Percentiles rank a stretch among this genome's conserved stretches.
Evolutionary conservation across 768 basidiomycete species (phyloP).

Genomic region (Dioszegia aurantiaca): DNA sequence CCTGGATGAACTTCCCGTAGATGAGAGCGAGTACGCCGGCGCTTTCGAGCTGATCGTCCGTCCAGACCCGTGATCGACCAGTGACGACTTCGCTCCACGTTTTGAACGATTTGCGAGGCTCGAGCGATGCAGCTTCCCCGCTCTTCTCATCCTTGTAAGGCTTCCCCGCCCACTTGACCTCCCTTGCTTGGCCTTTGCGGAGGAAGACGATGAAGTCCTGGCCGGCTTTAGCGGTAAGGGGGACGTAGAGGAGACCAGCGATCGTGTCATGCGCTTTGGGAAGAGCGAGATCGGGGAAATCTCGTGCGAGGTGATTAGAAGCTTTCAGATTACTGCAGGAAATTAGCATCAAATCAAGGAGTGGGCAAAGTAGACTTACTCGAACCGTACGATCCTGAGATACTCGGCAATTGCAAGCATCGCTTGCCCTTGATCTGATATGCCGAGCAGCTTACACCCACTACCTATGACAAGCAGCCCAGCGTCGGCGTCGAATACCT

Average conservation of each 20-base stretch:
- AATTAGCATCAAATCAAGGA: not conserved
- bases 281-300: slow-evolving; percentile 69
- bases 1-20: slow-evolving; percentile 76
- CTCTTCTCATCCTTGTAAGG: slow-evolving; percentile 59
- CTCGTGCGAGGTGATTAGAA: slow-evolving; percentile 64
- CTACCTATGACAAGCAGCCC: slow-evolving; percentile 59
- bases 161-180: slow-evolving; percentile 76
- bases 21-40: slow-evolving; percentile 74
- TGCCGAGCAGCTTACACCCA: slow-evolving; percentile 62
- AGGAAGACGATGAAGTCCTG: slow-evolving; percentile 78
- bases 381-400: slow-evolving; percentile 68
- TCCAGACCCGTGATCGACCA: slow-evolving; percentile 69
- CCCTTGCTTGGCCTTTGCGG: slow-evolving; percentile 67
- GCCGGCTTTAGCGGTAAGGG: slow-evolving; percentile 64
- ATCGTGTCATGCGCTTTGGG: slow-evolving; percentile 61
- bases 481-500: slow-evolving; percentile 64
- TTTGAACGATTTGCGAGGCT: slow-evolving; percentile 77
- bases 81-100: slow-evolving; percentile 72
- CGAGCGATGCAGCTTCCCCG: slow-evolving; percentile 56
- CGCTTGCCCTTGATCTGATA: slow-evolving; percentile 63
- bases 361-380: slow-evolving; percentile 54
- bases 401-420: slow-evolving; percentile 77
- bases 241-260: slow-evolving; percentile 72
- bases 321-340: slow-evolving; percentile 63
- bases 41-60: slow-evolving; percentile 78